A percentile compares a stretch with the other conserved stretches of the same genome.
Evolutionary conservation across 2,329 filamentous ascomycete genomes (phyloP).

Genomic region (Cercospora citrullina): DNA sequence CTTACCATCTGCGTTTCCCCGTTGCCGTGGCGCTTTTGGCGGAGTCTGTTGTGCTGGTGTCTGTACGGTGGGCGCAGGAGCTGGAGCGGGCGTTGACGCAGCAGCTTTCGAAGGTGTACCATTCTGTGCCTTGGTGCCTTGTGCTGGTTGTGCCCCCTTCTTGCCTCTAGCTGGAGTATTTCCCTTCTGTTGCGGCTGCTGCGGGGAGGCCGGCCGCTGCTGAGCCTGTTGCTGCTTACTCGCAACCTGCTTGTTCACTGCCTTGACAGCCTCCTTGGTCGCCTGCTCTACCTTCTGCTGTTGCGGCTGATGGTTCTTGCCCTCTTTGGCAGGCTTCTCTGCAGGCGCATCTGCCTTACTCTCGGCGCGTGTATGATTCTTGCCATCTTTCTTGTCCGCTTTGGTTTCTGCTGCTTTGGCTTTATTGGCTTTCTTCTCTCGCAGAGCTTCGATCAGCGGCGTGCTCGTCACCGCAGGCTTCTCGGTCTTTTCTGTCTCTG

Average conservation of each 20-base stretch:
- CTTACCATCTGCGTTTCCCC: conserved; percentile 25
- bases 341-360: conserved; percentile 38
- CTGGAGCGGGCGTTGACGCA: conserved; percentile 44
- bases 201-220: conserved; percentile 26
- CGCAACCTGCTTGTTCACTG: conserved; percentile 50
- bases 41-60: conserved; percentile 23
- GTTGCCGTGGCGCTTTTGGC: conserved; percentile 31
- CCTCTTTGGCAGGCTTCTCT: conserved; percentile 37
- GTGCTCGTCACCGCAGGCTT: conserved; percentile 73
- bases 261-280: conserved; percentile 58
- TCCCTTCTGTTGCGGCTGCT: conserved; percentile 37
- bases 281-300: conserved; percentile 37
- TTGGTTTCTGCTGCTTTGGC: conserved; percentile 34
- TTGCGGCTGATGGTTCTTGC: conserved; percentile 38
- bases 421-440: conserved; percentile 57
- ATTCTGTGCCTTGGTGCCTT: conserved; percentile 33
- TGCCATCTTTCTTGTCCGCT: conserved; percentile 39
- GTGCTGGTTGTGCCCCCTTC: conserved; percentile 25
- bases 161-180: conserved; percentile 35
- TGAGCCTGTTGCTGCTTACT: conserved; percentile 33
- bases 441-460: conserved; percentile 83
- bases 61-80: conserved; percentile 43
- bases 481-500: conserved; percentile 47
- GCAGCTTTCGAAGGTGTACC: conserved; percentile 40
- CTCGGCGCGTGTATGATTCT: conserved; percentile 35